A percentile compares a stretch with the other conserved stretches of the same genome.
These are phyloP conservation scores for Cantharellus cinnabarinus DNA, from an alignment of 768 basidiomycete species.

Conservation along the genomic window DNA sequence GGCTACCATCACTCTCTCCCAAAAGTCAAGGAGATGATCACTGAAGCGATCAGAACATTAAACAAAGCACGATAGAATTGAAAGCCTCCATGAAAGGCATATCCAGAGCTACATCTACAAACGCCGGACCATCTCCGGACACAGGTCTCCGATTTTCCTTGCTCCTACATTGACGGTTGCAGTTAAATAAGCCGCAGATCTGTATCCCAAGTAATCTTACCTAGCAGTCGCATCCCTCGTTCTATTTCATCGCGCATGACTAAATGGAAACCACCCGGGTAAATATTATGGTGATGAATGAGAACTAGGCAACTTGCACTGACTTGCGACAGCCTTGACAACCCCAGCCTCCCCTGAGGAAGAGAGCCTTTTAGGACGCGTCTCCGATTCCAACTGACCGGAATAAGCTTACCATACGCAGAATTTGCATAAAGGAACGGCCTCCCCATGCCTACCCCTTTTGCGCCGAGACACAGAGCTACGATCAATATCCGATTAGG, in stretches of 20 bases:
- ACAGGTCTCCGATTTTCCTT: slow-evolving; percentile 6
- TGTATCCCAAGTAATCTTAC: neutral
- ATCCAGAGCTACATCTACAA: neutral
- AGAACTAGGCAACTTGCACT: neutral
- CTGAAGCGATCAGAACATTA: no score
- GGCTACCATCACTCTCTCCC: no score
- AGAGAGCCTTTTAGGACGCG: no score
- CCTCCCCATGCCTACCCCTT: slow-evolving; percentile 67
- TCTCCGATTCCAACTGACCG: no score
- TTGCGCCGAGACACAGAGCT: slow-evolving; percentile 38
- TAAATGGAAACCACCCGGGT: neutral
- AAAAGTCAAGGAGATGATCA: no score
- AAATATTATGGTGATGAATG: neutral
- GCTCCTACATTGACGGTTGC: no score
- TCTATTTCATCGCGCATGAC: slow-evolving; percentile 6
- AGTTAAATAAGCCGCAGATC: no score
- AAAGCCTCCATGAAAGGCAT: no score
- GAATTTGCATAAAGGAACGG: slow-evolving; percentile 54
- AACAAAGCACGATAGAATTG: no score
- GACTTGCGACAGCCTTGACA: neutral
- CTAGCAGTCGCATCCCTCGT: slow-evolving; percentile 6
- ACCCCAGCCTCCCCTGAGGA: slow-evolving; percentile 15
- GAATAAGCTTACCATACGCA: slow-evolving; percentile 10
- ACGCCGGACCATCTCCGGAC: slow-evolving; percentile 7
- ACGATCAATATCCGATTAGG: slow-evolving; percentile 7